phyloP scores from a whole-genome alignment of 108 stramenopile species.

The Nitzschia palea region DNA sequence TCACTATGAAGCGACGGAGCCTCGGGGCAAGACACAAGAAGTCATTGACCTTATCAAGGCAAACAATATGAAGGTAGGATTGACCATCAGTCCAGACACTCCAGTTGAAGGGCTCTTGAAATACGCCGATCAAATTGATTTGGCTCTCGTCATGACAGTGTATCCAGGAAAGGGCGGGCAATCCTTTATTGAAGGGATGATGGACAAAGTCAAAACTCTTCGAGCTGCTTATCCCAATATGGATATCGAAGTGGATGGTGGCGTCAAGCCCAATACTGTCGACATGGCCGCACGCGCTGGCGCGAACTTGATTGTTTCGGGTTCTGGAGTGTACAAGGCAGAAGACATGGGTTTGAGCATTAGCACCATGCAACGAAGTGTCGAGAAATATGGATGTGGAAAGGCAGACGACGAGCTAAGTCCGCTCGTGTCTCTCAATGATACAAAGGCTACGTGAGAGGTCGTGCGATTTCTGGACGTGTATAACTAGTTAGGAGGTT shows the following conservation, averaged over 20 bases:
- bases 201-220: slow-evolving; percentile 80
- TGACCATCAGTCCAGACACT: slow-evolving; percentile 87
- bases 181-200: slow-evolving; percentile 83
- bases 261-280: slow-evolving; percentile 76
- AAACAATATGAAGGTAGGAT: slow-evolving; percentile 81
- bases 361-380: slow-evolving; percentile 43
- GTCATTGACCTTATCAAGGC: slow-evolving; percentile 67
- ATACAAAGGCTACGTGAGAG: slow-evolving; percentile 4
- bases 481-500: too few species aligned
- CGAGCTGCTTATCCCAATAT: slow-evolving; percentile 65
- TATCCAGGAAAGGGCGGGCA: slow-evolving; percentile 93
- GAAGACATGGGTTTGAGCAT: slow-evolving; percentile 56
- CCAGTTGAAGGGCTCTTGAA: slow-evolving; percentile 64
- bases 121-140: slow-evolving; percentile 67
- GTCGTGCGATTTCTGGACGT: too few species aligned
- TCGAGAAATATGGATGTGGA: slow-evolving; percentile 57
- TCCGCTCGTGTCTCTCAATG: slow-evolving; percentile 36
- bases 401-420: slow-evolving; percentile 42
- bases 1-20: slow-evolving; percentile 75
- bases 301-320: slow-evolving; percentile 90
- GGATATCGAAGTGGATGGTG: slow-evolving; percentile 93
- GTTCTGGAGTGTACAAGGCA: slow-evolving; percentile 69
- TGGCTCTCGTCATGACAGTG: slow-evolving; percentile 92
- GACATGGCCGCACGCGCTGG: slow-evolving; percentile 85
- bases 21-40: slow-evolving; percentile 48